These are phyloP conservation scores for Russula foetens DNA, from an alignment of 768 basidiomycete genomes.

Conservation along the genomic window DNA sequence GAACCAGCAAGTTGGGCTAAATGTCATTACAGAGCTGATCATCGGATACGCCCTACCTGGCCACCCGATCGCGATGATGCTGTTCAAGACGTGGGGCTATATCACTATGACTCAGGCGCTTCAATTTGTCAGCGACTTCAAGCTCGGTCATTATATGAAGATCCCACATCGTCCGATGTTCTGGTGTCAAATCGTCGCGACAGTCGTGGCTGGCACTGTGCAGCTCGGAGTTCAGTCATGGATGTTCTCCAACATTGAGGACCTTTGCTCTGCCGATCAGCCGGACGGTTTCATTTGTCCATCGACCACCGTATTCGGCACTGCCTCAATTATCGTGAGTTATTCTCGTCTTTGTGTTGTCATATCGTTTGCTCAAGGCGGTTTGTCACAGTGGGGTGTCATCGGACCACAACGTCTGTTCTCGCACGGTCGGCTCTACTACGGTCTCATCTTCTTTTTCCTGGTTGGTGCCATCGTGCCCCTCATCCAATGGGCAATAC, in stretches of 20 bases:
- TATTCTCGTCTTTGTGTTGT: not conserved
- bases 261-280: slow-evolving; percentile 48
- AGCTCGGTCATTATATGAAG: slow-evolving; percentile 68
- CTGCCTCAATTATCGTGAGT: slow-evolving; percentile 66
- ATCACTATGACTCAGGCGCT: slow-evolving; percentile 63
- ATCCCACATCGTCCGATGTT: slow-evolving; percentile 72
- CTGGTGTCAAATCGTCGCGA: slow-evolving; percentile 56
- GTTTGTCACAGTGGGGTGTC: slow-evolving; percentile 42
- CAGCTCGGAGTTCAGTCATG: slow-evolving; percentile 72
- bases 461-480: slow-evolving; percentile 63
- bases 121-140: slow-evolving; percentile 65
- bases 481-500: slow-evolving; percentile 42
- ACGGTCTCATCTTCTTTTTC: slow-evolving; percentile 64
- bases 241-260: slow-evolving; percentile 63
- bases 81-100: slow-evolving; percentile 81
- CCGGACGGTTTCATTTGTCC: slow-evolving; percentile 66
- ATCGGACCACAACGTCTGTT: slow-evolving; percentile 54
- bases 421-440: not conserved
- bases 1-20: slow-evolving; percentile 68
- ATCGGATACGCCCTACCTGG: slow-evolving; percentile 77
- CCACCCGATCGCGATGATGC: slow-evolving; percentile 72
- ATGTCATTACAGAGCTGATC: slow-evolving; percentile 74
- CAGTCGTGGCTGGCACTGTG: slow-evolving; percentile 59
- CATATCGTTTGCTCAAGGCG: not conserved
- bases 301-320: slow-evolving; percentile 62